Base-by-base conservation (phyloP, 345 rosid species). In the Citrus maxima region DNA sequence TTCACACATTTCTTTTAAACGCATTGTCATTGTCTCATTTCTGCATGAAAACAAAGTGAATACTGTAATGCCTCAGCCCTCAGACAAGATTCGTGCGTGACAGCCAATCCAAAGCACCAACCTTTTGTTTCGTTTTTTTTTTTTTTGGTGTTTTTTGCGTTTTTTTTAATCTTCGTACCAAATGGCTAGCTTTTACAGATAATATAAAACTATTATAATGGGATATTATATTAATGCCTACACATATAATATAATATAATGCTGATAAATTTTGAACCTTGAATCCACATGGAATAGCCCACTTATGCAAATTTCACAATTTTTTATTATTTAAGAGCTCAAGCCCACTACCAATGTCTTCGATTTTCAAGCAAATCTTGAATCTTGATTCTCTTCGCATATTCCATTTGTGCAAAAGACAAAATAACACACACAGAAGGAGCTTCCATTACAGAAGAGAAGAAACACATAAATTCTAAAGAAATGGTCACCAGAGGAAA, bases 1-100 rank as follows among this genome's bases (percentile, higher is more conserved):
- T 85, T 70, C 79, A 59, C 79, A 73, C 75, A 66, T 82, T 74
- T 62, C 72, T 67, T 32, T 60, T 12, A 27, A 24, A 7, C 49
- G 49, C 4, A 42, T 0, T 10, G 49, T 42, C 34, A 25, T 21
- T 56, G 56, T 30, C 34, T 25, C 7, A 46, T 58, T 5, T 49
- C 32, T 77, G 68, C 79, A 68, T 62, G 80, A 30, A 38, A 19
- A 3, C 18, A 19, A 22, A 25, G 55, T 46, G 0, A 1, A 7
- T 22, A 14, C 49, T 18, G 18, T 32, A 10, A 10, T 28, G 4
- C 18, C 18, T 16, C 16, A 18, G 67, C 4, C 56, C n/a, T 38
- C 0, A 19, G 62, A 74, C 64, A 38, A 38, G 55, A 25, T 3
- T 55, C 62, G 64, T 62, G 85, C 69, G 32, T 73, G 73, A 81